Conservation (phyloP, 2,329 filamentous ascomycete species). For the Peltaster fructicola region DNA sequence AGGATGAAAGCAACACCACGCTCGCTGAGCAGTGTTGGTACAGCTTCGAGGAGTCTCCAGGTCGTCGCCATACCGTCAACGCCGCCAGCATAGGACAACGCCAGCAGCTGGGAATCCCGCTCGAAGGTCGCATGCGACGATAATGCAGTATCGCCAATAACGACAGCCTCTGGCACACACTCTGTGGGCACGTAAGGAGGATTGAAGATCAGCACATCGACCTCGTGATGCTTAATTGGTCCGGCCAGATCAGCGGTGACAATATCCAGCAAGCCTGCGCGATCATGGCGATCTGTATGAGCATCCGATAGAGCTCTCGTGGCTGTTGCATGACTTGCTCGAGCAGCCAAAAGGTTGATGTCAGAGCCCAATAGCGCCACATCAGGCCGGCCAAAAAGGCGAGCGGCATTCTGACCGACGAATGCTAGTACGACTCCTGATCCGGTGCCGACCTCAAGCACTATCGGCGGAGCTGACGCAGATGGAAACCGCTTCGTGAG, state of each 20-base stretch:
- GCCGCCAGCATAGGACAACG: constrained; percentile 78
- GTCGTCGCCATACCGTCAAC: constrained; percentile 88
- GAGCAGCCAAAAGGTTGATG: constrained; percentile 69
- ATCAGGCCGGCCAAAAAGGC: constrained; percentile 54
- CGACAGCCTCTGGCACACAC: constrained; percentile 37
- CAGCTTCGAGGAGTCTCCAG: constrained; percentile 51
- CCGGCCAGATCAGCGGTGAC: constrained; percentile 52
- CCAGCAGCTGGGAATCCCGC: constrained; percentile 65
- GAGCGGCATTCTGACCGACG: constrained; percentile 52
- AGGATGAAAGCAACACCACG: constrained; percentile 76
- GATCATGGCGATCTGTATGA: no score
- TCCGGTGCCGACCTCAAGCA: constrained; percentile 77
- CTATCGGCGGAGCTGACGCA: constrained; percentile 26
- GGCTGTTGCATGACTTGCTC: constrained; percentile 55
- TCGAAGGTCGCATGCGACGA: constrained; percentile 37
- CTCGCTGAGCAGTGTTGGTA: constrained; percentile 45
- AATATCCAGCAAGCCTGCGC: constrained; percentile 35
- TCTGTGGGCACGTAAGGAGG: constrained; percentile 89
- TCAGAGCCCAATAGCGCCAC: constrained; percentile 64
- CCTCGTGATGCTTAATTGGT: constrained; percentile 37
- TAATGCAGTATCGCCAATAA: constrained; percentile 4
- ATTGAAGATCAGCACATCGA: constrained; percentile 89
- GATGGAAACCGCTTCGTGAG: constrained; percentile 43
- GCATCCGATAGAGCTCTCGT: constrained; percentile 27
- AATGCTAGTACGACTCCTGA: constrained; percentile 92